Evolutionary conservation across 371 early-diverging fungal genomes (phyloP).

Genomic region (Haplosporangium sp.): DNA sequence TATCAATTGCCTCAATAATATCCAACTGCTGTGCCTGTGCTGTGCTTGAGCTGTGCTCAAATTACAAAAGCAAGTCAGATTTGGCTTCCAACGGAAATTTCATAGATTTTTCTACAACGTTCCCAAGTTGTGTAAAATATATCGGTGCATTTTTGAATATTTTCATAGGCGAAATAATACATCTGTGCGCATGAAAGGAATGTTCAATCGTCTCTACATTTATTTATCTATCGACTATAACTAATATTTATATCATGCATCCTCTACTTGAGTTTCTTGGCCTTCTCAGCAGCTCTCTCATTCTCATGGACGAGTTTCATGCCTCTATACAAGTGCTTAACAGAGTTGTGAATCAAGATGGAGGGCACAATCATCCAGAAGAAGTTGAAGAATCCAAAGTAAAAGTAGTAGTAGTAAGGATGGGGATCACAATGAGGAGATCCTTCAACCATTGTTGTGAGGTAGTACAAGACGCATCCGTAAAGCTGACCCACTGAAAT

Average conservation of each 20-base stretch:
- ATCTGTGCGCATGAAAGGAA: not conserved
- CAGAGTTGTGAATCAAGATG: conserved; percentile 59
- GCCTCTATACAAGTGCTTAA: conserved; percentile 58
- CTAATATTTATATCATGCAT: not conserved
- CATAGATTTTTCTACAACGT: too few relatives aligned
- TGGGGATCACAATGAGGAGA: conserved; percentile 73
- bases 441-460: conserved; percentile 73
- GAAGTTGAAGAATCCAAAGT: conserved; percentile 79
- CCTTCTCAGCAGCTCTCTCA: conserved; percentile 13
- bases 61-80: too few relatives aligned
- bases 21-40: too few relatives aligned
- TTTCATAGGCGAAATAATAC: too few relatives aligned
- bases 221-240: conserved; percentile 6
- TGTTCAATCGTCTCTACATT: not conserved
- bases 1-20: too few relatives aligned
- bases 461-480: conserved; percentile 80
- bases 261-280: conserved; percentile 35
- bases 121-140: too few relatives aligned
- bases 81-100: too few relatives aligned
- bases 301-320: conserved; percentile 22
- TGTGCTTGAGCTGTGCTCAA: too few relatives aligned
- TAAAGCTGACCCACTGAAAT: conserved; percentile 82
- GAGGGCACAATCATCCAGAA: conserved; percentile 80
- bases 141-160: too few relatives aligned
- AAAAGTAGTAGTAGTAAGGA: conserved; percentile 81